These are phyloP conservation scores for Emmonsiellopsis sp. DNA, from an alignment of 2,329 filamentous ascomycete genomes.

Conservation along the genomic window DNA sequence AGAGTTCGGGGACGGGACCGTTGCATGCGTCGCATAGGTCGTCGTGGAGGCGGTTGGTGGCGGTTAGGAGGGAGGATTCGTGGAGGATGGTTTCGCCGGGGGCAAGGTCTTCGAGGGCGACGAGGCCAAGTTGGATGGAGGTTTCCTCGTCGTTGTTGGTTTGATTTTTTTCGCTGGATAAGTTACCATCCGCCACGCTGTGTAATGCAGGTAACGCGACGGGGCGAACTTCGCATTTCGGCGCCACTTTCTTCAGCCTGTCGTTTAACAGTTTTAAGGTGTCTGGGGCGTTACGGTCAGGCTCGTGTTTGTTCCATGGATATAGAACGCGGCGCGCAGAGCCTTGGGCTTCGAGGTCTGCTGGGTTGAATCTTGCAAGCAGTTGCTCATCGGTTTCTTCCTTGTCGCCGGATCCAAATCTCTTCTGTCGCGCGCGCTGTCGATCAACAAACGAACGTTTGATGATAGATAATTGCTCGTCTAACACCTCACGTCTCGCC, in stretches of 20 bases:
- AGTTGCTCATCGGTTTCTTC: constrained; percentile 10
- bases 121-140: constrained; percentile 73
- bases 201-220: constrained; percentile 64
- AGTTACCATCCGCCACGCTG: constrained; percentile 13
- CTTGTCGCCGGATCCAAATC: neutral
- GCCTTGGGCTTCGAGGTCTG: constrained; percentile 27
- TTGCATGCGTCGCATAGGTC: constrained; percentile 85
- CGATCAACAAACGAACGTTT: constrained; percentile 16
- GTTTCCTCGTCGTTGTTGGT: constrained; percentile 25
- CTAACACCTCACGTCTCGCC: constrained; percentile 9
- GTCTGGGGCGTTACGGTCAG: constrained; percentile 45
- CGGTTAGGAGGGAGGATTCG: constrained; percentile 80
- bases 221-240: constrained; percentile 70
- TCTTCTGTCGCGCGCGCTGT: neutral
- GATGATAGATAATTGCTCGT: constrained; percentile 20
- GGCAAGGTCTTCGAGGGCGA: constrained; percentile 70
- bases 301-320: constrained; percentile 54
- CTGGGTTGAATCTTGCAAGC: constrained; percentile 20
- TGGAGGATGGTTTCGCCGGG: constrained; percentile 67
- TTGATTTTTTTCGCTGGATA: constrained; percentile 8
- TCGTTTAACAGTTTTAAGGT: constrained; percentile 61
- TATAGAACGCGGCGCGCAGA: constrained; percentile 47
- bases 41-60: constrained; percentile 79
- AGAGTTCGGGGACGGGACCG: constrained; percentile 55
- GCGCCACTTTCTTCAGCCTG: constrained; percentile 58